A percentile compares a stretch with the other conserved stretches of the same genome.
Conservation (phyloP, 108 stramenopile genomes). For the Cafeteria roenbergensis region DNA sequence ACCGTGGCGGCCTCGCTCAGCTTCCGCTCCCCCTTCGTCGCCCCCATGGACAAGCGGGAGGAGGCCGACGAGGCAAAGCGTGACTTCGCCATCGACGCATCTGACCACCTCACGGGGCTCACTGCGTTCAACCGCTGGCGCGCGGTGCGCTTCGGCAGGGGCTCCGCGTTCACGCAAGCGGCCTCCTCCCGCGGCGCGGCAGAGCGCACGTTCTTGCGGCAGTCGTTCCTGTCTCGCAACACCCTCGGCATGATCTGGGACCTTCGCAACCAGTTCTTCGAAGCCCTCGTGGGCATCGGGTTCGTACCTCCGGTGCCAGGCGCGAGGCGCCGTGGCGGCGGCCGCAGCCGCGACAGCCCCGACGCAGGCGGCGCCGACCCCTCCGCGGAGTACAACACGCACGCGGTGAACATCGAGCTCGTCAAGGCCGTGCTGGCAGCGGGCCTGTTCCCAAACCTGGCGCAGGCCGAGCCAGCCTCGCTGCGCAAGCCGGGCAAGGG, state of each 20-base stretch:
- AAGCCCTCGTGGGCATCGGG: slow-evolving; percentile 58
- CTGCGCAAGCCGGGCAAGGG: background rate
- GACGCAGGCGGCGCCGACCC: slow-evolving; percentile 14
- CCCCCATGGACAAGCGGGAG: slow-evolving; percentile 44
- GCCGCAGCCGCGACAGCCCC: slow-evolving; percentile 19
- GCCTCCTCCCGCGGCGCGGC: too few relatives aligned
- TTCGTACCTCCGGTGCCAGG: slow-evolving; percentile 45
- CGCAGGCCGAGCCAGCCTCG: slow-evolving; percentile 30
- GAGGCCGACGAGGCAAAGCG: slow-evolving; percentile 60
- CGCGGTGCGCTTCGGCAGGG: background rate
- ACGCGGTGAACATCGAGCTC: slow-evolving; percentile 45
- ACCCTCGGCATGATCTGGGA: slow-evolving; percentile 62
- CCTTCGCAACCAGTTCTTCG: slow-evolving; percentile 56
- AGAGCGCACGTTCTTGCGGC: slow-evolving; percentile 47
- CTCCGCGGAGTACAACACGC: slow-evolving; percentile 20
- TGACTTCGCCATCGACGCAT: slow-evolving; percentile 46
- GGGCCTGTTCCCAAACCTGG: slow-evolving; percentile 82
- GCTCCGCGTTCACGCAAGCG: slow-evolving; percentile 6
- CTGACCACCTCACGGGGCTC: slow-evolving; percentile 69
- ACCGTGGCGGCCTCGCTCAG: slow-evolving; percentile 68
- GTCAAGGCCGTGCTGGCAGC: slow-evolving; percentile 69
- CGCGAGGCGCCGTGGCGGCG: too few relatives aligned
- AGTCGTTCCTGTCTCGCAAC: slow-evolving; percentile 55
- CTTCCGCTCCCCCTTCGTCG: slow-evolving; percentile 60
- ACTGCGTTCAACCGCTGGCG: slow-evolving; percentile 67